Base-by-base conservation (phyloP, 2,329 filamentous ascomycete genomes). In the Cladosporium colombiae region DNA sequence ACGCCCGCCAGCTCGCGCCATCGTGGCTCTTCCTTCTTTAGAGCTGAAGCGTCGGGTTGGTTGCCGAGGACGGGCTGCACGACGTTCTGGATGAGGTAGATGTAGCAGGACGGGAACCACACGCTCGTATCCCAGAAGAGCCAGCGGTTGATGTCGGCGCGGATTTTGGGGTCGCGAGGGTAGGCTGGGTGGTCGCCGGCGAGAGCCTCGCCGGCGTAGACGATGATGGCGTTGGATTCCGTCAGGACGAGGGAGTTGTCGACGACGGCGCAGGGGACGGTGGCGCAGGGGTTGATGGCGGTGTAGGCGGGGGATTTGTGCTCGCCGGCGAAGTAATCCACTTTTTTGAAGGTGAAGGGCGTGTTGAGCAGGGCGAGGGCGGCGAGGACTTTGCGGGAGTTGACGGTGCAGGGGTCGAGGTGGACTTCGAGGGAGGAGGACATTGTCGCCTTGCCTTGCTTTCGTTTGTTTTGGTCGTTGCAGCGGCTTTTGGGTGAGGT, bases 181-280 rank as follows among this genome's bases (percentile, higher is more conserved):
- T 80, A 81, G 44, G 76, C 73, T 5, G 73, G 66, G 18, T 72
- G 71, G 65, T 68, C 65, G 56, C 37, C 71, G 5, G 70, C 72
- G 27, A 72, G 65, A 8, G 33, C 33, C 49, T 81, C 79, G 21
- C 78, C 78, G 44, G 75, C 78, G 66, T 81, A 81, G 67, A 75
- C 74, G 49, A 81, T 67, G 64, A 81, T 81, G 23, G 79, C 77
- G 66, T 81, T 80, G 62, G 77, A 79, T 66, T 81, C 79, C 10
- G 78, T 81, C 25, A 81, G 66, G n/a, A 70, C 72, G 62, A 80
- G 66, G 68, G 81, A 77, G 2, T 68, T 73, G 61, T 63, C 61
- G 16, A 63, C 27, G 8, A 56, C 50, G 3, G 78, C 78, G 21
- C 78, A 73, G 37, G 79, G 79, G 3, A 81, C 74, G 3, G 79